These are phyloP conservation scores for Emergomyces africanus DNA, from an alignment of 2,329 filamentous ascomycete genomes.

Conservation along the genomic window DNA sequence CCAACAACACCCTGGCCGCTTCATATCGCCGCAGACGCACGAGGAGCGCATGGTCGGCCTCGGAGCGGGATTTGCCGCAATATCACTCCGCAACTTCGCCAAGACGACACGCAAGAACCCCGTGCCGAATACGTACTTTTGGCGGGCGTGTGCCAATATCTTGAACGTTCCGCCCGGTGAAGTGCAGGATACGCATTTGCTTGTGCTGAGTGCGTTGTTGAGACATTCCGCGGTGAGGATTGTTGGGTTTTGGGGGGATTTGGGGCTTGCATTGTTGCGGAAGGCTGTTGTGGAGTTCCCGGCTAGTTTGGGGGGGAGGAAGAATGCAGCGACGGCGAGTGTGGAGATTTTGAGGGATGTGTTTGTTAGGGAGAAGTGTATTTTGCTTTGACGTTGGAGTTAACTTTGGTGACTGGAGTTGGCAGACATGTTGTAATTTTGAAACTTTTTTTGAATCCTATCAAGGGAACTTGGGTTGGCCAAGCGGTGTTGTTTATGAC, in stretches of 20 bases:
- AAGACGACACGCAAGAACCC: conserved; percentile 57
- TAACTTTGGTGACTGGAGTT: background rate
- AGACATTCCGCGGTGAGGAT: conserved; percentile 63
- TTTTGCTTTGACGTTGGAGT: conserved; percentile 19
- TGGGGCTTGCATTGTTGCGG: conserved; percentile 57
- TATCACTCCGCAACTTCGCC: conserved; percentile 72
- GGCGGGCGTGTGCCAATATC: conserved; percentile 63
- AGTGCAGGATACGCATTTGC: conserved; percentile 59
- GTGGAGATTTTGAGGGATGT: conserved; percentile 27
- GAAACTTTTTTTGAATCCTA: background rate
- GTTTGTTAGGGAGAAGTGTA: conserved; percentile 24
- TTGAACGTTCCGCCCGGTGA: conserved; percentile 58
- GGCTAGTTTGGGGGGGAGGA: conserved; percentile 19
- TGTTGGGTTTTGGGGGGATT: conserved; percentile 65
- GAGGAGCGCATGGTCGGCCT: conserved; percentile 72
- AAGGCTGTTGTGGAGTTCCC: conserved; percentile 66
- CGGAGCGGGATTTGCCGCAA: conserved; percentile 68
- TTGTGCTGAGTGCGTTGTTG: conserved; percentile 59
- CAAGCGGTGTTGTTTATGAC: background rate
- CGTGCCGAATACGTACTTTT: conserved; percentile 69
- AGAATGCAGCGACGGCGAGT: conserved; percentile 26
- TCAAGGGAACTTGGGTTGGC: background rate
- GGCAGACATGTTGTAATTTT: background rate
- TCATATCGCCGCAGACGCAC: conserved; percentile 58
- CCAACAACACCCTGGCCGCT: conserved; percentile 30